These are phyloP conservation scores for Pulveroboletus ravenelii DNA, from an alignment of 768 basidiomycete species.

Conservation along the genomic window DNA sequence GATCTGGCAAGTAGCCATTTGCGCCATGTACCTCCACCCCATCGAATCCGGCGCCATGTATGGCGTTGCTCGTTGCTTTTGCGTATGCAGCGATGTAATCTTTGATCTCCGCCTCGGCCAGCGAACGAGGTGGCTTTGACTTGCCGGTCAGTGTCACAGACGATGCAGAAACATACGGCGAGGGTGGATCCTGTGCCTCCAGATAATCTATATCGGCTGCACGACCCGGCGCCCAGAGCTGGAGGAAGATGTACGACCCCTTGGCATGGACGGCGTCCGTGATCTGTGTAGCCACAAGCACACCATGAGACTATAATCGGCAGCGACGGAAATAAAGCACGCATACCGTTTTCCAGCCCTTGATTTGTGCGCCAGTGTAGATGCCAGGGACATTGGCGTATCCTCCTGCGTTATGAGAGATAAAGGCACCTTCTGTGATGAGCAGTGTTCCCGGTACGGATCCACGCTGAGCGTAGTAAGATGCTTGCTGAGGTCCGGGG, in stretches of 20 bases:
- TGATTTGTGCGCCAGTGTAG: slow-evolving; percentile 55
- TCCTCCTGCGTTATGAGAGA: slow-evolving; percentile 48
- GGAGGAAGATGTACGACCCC: slow-evolving; percentile 43
- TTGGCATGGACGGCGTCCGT: slow-evolving; percentile 54
- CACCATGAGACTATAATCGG: neutral
- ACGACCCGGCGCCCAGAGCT: slow-evolving; percentile 58
- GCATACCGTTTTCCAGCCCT: slow-evolving; percentile 43
- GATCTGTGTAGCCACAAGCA: slow-evolving; percentile 33
- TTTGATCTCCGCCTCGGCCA: slow-evolving; percentile 30
- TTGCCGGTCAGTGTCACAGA: slow-evolving; percentile 19
- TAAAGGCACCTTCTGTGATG: slow-evolving; percentile 54
- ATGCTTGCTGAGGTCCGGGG: slow-evolving; percentile 33
- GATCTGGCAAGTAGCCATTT: slow-evolving; percentile 49
- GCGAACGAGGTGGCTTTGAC: slow-evolving; percentile 14
- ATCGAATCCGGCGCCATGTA: slow-evolving; percentile 40
- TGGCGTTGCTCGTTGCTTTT: slow-evolving; percentile 32
- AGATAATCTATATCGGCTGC: slow-evolving; percentile 34
- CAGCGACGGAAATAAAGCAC: no score
- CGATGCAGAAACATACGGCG: slow-evolving; percentile 34
- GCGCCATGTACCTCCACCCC: slow-evolving; percentile 43
- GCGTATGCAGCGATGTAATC: slow-evolving; percentile 28
- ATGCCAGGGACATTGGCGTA: slow-evolving; percentile 54
- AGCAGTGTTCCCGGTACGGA: slow-evolving; percentile 47
- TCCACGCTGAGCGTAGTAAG: slow-evolving; percentile 49
- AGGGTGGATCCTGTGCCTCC: slow-evolving; percentile 23